Evolutionary conservation across 2,329 filamentous ascomycete species (phyloP).

Genomic region (Penicillium aurantiogriseum): DNA sequence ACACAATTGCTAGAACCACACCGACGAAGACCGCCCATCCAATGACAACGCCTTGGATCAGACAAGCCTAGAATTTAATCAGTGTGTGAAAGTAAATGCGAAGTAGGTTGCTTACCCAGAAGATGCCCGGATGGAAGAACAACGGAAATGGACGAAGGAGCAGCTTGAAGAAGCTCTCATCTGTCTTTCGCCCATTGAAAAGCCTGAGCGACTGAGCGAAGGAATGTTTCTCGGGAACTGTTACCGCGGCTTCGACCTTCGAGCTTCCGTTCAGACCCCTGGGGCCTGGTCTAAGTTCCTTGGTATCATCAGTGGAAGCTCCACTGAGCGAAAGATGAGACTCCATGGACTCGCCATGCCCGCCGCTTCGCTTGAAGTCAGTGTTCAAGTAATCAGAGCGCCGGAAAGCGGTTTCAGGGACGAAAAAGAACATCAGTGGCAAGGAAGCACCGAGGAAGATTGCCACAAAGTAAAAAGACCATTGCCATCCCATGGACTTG

Average conservation of each 20-base stretch:
- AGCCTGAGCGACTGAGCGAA: conserved; percentile 62
- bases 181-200: conserved; percentile 79
- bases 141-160: conserved; percentile 74
- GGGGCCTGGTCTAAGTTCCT: conserved; percentile 3
- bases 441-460: conserved; percentile 75
- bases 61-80: conserved; percentile 47
- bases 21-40: conserved; percentile 95
- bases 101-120: conserved; percentile 59
- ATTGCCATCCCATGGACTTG: conserved; percentile 71
- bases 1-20: conserved; percentile 76
- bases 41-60: conserved; percentile 86
- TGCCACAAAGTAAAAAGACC: conserved; percentile 84
- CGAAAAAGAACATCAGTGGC: conserved; percentile 71
- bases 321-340: conserved; percentile 7
- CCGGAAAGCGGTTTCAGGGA: conserved; percentile 79
- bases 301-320: conserved; percentile 13
- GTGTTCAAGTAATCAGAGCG: conserved; percentile 68
- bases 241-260: conserved; percentile 10
- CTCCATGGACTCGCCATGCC: conserved; percentile 17
- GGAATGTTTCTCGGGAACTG: conserved; percentile 50
- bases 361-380: conserved; percentile 54
- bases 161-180: conserved; percentile 68
- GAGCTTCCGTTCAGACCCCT: neutral
- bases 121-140: conserved; percentile 77
- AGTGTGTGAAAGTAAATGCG: conserved; percentile 1